A percentile compares a stretch with the other conserved stretches of the same genome.
phyloP scores from a whole-genome alignment of 441 rosid species.

The Gossypium schwendimanii region DNA sequence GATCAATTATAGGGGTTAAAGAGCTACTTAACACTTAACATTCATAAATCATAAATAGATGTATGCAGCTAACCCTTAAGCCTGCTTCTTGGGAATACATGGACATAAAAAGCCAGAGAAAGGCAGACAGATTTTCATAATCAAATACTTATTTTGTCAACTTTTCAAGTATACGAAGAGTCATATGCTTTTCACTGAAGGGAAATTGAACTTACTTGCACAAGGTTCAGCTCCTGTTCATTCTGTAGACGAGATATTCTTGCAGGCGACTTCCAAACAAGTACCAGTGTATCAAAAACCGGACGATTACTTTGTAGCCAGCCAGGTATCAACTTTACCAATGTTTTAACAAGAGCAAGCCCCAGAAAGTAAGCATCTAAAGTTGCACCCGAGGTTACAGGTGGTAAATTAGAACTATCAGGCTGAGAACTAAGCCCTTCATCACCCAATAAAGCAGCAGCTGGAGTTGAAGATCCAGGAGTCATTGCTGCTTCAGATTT shows the following conservation, averaged over 20 bases:
- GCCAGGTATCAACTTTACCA: constrained; percentile 81
- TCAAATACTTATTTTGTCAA: neutral
- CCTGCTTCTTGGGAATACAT: neutral
- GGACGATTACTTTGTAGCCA: constrained; percentile 85
- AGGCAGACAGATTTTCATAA: neutral
- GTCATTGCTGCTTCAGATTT: constrained; percentile 50
- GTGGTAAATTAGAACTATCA: constrained; percentile 42
- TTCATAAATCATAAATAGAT: neutral
- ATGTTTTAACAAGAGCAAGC: constrained; percentile 78
- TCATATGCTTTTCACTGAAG: neutral
- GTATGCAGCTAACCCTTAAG: neutral
- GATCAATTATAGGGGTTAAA: neutral
- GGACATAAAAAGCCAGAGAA: neutral
- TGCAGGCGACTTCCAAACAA: constrained; percentile 87
- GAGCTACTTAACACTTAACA: neutral
- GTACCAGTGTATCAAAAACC: constrained; percentile 81
- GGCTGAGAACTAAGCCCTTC: constrained; percentile 43
- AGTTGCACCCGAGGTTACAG: constrained; percentile 35
- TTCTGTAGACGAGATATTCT: constrained; percentile 79
- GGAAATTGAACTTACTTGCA: constrained; percentile 57
- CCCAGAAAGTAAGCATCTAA: constrained; percentile 91
- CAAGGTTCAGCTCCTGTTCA: constrained; percentile 91
- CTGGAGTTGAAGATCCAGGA: constrained; percentile 48
- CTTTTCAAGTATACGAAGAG: neutral
- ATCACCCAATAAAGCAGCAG: constrained; percentile 54